These are phyloP conservation scores for Bruguiera sexangula DNA, from an alignment of 345 rosid species.

Conservation along the genomic window DNA sequence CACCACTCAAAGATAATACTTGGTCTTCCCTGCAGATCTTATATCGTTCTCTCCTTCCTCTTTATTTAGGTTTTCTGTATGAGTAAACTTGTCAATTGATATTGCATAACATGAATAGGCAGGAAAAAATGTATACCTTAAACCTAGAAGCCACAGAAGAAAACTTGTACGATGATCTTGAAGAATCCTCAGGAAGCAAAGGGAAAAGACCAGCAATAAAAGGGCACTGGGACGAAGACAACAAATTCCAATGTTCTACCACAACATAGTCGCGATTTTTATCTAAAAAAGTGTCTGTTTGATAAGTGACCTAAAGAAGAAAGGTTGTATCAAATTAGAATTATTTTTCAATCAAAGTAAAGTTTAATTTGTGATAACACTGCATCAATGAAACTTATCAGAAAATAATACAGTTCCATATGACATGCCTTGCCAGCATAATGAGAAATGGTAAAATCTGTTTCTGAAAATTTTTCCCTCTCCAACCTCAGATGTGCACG, in stretches of 20 bases:
- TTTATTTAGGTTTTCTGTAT: background rate
- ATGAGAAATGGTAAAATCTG: slow-evolving; percentile 84
- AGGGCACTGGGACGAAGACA: slow-evolving; percentile 81
- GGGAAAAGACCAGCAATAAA: slow-evolving; percentile 84
- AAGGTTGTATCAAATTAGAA: background rate
- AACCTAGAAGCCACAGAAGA: slow-evolving; percentile 96
- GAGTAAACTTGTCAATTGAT: background rate
- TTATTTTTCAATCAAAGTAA: background rate
- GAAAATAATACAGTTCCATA: slow-evolving; percentile 14
- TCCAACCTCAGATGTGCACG: slow-evolving; percentile 67
- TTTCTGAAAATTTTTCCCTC: slow-evolving; percentile 87
- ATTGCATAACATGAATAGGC: background rate
- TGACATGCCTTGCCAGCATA: slow-evolving; percentile 97
- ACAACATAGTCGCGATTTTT: slow-evolving; percentile 97
- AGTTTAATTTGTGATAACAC: too few relatives aligned
- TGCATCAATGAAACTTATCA: background rate
- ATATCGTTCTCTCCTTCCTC: background rate
- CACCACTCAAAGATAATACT: background rate
- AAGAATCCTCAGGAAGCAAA: slow-evolving; percentile 56
- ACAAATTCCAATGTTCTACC: slow-evolving; percentile 85
- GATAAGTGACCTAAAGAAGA: slow-evolving; percentile 78
- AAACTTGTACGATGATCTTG: slow-evolving; percentile 94
- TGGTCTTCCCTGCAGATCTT: background rate
- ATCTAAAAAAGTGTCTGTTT: slow-evolving; percentile 79
- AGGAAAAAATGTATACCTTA: slow-evolving; percentile 42